Evolutionary conservation across 2,329 filamentous ascomycete species (phyloP).

Genomic region (Knufia fluminis): DNA sequence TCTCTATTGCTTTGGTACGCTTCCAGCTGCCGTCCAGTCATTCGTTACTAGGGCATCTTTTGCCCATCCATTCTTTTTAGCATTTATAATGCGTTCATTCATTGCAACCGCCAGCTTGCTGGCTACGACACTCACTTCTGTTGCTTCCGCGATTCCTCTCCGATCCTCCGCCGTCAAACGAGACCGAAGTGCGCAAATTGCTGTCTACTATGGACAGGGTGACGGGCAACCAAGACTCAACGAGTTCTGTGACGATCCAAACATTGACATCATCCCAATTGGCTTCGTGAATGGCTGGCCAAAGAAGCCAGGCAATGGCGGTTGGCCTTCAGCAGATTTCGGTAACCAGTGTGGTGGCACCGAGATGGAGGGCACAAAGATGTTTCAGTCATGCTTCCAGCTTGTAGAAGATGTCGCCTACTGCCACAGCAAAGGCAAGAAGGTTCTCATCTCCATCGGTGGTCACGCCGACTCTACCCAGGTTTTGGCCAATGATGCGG

Average conservation of each 20-base stretch:
- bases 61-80: slow-evolving; percentile 10
- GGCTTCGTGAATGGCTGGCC: slow-evolving; percentile 49
- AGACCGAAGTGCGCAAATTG: not conserved
- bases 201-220: slow-evolving; percentile 41
- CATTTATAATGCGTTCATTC: slow-evolving; percentile 5
- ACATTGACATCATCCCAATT: slow-evolving; percentile 48
- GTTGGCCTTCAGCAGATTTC: slow-evolving; percentile 47
- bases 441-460: slow-evolving; percentile 62
- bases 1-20: slow-evolving; percentile 6
- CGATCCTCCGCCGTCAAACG: not conserved
- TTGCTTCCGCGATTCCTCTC: slow-evolving; percentile 1
- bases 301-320: slow-evolving; percentile 30
- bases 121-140: slow-evolving; percentile 5
- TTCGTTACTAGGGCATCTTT: slow-evolving; percentile 3
- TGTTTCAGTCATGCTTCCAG: slow-evolving; percentile 36
- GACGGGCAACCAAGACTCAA: slow-evolving; percentile 38
- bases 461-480: slow-evolving; percentile 57
- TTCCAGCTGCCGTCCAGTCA: slow-evolving; percentile 7
- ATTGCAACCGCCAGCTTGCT: slow-evolving; percentile 2
- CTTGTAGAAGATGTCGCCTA: slow-evolving; percentile 40
- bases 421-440: slow-evolving; percentile 60
- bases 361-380: slow-evolving; percentile 26
- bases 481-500: slow-evolving; percentile 42
- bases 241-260: slow-evolving; percentile 43
- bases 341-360: slow-evolving; percentile 45